These are phyloP conservation scores for Tetrapisispora taiwanensis DNA, from an alignment of 805 yeast genomes.

Conservation along the genomic window DNA sequence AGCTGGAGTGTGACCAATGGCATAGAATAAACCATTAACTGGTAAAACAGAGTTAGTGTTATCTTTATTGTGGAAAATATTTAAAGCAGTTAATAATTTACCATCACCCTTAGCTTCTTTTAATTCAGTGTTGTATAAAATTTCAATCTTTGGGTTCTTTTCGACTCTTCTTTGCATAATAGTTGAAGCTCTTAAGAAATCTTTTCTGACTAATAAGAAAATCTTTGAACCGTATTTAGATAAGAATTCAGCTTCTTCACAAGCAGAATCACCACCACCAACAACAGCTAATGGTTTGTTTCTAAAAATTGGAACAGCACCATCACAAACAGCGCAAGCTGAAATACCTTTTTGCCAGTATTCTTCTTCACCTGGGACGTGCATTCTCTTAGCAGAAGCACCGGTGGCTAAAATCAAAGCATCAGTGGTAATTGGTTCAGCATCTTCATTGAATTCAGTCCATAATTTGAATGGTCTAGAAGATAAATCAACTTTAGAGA, in stretches of 20 bases:
- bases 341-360: conserved; percentile 99
- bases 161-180: conserved; percentile 93
- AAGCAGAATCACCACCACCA: conserved; percentile 99
- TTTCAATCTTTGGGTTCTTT: conserved; percentile 79
- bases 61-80: conserved; percentile 61
- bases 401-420: conserved; percentile 93
- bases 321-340: conserved; percentile 99
- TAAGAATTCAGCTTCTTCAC: conserved; percentile 95
- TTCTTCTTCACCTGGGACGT: conserved; percentile 89
- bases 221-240: conserved; percentile 98
- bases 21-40: conserved; percentile 92
- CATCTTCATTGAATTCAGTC: conserved; percentile 92
- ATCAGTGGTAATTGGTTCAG: conserved; percentile 84
- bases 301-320: conserved; percentile 98
- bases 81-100: conserved; percentile 57
- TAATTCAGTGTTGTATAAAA: conserved; percentile 77
- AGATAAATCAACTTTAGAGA: conserved; percentile 83
- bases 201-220: conserved; percentile 86
- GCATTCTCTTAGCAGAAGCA: conserved; percentile 92
- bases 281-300: conserved; percentile 94
- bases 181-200: conserved; percentile 84
- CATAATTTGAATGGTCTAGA: conserved; percentile 89
- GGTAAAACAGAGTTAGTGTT: conserved; percentile 57
- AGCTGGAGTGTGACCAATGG: conserved; percentile 97
- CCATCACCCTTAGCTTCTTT: conserved; percentile 93